Conservation (phyloP, 2,329 filamentous ascomycete genomes). For the Aplosporella prunicola region DNA sequence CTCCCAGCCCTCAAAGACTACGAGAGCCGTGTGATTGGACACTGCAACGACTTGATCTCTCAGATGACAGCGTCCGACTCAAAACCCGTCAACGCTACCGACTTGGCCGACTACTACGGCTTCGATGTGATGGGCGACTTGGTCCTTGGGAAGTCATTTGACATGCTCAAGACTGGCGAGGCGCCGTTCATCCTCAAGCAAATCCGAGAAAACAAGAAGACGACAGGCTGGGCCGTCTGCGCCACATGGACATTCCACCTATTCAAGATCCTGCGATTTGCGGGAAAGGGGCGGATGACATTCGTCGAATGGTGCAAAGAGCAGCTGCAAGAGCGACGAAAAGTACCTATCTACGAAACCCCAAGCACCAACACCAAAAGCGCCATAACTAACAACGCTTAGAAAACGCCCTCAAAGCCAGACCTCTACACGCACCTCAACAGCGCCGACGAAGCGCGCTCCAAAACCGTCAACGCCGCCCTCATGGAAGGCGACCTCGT, state of each 20-base stretch:
- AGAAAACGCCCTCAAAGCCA: slow-evolving; percentile 16
- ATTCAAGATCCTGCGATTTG: slow-evolving; percentile 24
- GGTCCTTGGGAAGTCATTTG: slow-evolving; percentile 36
- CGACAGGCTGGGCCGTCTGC: neutral
- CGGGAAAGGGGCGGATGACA: neutral
- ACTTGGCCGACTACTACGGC: slow-evolving; percentile 29
- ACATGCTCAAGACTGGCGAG: slow-evolving; percentile 32
- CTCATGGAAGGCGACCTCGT: slow-evolving; percentile 38
- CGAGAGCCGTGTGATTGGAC: neutral
- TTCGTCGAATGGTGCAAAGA: neutral
- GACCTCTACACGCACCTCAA: slow-evolving; percentile 42
- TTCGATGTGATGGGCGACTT: slow-evolving; percentile 46
- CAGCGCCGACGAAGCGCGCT: slow-evolving; percentile 36
- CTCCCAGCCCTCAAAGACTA: slow-evolving; percentile 5
- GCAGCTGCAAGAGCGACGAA: neutral
- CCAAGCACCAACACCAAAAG: neutral
- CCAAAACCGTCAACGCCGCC: slow-evolving; percentile 28
- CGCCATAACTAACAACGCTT: neutral
- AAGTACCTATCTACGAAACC: neutral
- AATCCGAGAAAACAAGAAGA: slow-evolving; percentile 24
- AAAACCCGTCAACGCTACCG: neutral
- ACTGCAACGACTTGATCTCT: neutral
- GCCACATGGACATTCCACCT: slow-evolving; percentile 21
- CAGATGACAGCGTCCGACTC: neutral
- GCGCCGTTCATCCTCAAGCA: slow-evolving; percentile 34